Evolutionary conservation across 2,329 filamentous ascomycete genomes (phyloP).

Genomic region (Pseudogymnoascus sp.): DNA sequence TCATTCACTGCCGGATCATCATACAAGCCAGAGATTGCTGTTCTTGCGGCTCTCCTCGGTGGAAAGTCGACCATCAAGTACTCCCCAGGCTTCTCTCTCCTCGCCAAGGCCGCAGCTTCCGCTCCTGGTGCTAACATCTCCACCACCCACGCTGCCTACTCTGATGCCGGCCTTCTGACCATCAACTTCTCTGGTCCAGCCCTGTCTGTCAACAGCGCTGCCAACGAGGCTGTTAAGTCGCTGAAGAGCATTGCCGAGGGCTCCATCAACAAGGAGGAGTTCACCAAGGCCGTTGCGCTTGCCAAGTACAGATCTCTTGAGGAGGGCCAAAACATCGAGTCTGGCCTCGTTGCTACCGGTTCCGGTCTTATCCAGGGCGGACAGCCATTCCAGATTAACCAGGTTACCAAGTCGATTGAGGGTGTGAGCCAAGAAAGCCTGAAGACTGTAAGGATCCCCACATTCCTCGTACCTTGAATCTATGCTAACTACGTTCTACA

Average conservation of each 20-base stretch:
- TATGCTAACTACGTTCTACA: conserved; percentile 38
- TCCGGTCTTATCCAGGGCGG: conserved; percentile 74
- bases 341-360: conserved; percentile 76
- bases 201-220: conserved; percentile 63
- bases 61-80: conserved; percentile 92
- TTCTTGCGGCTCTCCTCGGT: conserved; percentile 83
- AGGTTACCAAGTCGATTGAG: conserved; percentile 72
- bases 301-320: conserved; percentile 92
- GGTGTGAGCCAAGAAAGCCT: conserved; percentile 77
- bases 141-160: conserved; percentile 79
- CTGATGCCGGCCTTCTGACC: conserved; percentile 84
- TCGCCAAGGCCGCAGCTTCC: conserved; percentile 69
- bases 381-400: conserved; percentile 77
- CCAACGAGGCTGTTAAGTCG: conserved; percentile 70
- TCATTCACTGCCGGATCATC: conserved; percentile 58
- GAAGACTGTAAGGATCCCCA: conserved; percentile 62
- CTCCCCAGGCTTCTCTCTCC: conserved; percentile 84
- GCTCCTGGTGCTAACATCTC: conserved; percentile 61
- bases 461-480: conserved; percentile 9
- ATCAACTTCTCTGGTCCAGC: conserved; percentile 75
- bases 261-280: conserved; percentile 71
- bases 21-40: conserved; percentile 84
- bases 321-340: conserved; percentile 67
- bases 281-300: conserved; percentile 84
- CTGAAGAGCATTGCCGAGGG: conserved; percentile 76